Evolutionary conservation across 2,329 filamentous ascomycete species (phyloP).

Genomic region (Hymenoscyphus scutula): DNA sequence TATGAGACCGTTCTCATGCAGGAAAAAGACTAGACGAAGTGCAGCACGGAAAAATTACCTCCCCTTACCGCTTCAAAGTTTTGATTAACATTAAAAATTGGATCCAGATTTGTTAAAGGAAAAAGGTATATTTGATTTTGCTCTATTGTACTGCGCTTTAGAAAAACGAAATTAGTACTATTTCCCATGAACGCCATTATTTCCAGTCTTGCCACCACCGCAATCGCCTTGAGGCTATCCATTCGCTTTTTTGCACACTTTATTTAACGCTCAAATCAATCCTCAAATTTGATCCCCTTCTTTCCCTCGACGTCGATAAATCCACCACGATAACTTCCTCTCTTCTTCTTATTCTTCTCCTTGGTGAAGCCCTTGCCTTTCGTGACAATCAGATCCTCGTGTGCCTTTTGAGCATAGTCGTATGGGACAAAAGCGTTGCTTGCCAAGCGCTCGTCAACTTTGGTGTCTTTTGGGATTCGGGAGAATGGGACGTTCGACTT

Average conservation of each 20-base stretch:
- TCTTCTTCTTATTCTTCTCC: slow-evolving; percentile 99
- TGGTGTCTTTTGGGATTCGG: slow-evolving; percentile 67
- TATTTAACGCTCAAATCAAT: slow-evolving; percentile 50
- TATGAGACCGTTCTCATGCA: neutral
- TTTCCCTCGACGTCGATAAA: slow-evolving; percentile 77
- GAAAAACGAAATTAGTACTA: neutral
- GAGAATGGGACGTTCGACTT: slow-evolving; percentile 70
- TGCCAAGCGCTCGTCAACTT: slow-evolving; percentile 65
- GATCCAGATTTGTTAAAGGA: neutral
- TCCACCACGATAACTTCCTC: slow-evolving; percentile 86
- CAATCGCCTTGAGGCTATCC: slow-evolving; percentile 5
- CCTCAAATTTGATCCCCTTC: slow-evolving; percentile 92
- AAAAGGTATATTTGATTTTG: neutral
- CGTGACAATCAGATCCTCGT: slow-evolving; percentile 84
- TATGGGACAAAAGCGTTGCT: slow-evolving; percentile 83
- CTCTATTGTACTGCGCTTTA: slow-evolving; percentile 1
- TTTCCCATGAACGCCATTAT: slow-evolving; percentile 6
- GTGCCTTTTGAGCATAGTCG: slow-evolving; percentile 84
- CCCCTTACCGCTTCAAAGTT: neutral
- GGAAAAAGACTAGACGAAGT: neutral
- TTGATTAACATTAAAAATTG: neutral
- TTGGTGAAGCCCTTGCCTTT: slow-evolving; percentile 98
- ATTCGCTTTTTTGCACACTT: slow-evolving; percentile 5
- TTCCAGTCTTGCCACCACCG: slow-evolving; percentile 12
- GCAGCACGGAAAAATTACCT: neutral